These are phyloP conservation scores for Fusarium sp. DNA, from an alignment of 2,329 filamentous ascomycete genomes.

Conservation along the genomic window DNA sequence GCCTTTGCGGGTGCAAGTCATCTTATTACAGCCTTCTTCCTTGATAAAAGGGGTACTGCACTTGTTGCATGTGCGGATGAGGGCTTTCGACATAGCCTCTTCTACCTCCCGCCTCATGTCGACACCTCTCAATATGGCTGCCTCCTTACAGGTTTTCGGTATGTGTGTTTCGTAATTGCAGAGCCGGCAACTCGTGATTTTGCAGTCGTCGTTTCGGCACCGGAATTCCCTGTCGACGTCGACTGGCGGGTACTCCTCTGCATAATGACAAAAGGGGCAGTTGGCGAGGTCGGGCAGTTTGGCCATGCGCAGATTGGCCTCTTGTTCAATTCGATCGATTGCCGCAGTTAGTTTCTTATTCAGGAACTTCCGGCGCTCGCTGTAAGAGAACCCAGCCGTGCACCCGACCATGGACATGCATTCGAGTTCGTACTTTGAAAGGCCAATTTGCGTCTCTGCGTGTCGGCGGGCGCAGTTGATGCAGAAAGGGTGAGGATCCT, in stretches of 20 bases:
- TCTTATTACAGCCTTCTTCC: constrained; percentile 83
- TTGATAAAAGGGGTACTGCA: constrained; percentile 81
- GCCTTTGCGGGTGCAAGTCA: constrained; percentile 69
- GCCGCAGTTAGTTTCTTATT: constrained; percentile 66
- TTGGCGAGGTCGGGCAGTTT: constrained; percentile 76
- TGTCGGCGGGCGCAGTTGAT: constrained; percentile 69
- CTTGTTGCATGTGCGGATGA: constrained; percentile 80
- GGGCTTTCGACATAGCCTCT: constrained; percentile 83
- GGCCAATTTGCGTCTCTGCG: constrained; percentile 74
- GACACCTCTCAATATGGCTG: constrained; percentile 65
- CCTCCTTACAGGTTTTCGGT: constrained; percentile 76
- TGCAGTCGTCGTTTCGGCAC: constrained; percentile 74
- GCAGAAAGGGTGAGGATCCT: constrained; percentile 74
- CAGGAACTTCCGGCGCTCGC: constrained; percentile 66
- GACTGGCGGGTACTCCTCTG: constrained; percentile 74
- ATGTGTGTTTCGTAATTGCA: constrained; percentile 77
- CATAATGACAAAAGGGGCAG: constrained; percentile 86
- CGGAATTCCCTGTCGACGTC: constrained; percentile 77
- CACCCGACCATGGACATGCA: constrained; percentile 80
- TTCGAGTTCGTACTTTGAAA: constrained; percentile 71
- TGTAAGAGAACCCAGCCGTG: constrained; percentile 64
- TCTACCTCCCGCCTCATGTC: constrained; percentile 75
- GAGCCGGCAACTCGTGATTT: constrained; percentile 70
- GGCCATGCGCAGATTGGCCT: constrained; percentile 73
- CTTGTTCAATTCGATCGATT: constrained; percentile 76